Conservation (phyloP, 2,329 filamentous ascomycete species). For the Ceratocystiopsis minuta region DNA sequence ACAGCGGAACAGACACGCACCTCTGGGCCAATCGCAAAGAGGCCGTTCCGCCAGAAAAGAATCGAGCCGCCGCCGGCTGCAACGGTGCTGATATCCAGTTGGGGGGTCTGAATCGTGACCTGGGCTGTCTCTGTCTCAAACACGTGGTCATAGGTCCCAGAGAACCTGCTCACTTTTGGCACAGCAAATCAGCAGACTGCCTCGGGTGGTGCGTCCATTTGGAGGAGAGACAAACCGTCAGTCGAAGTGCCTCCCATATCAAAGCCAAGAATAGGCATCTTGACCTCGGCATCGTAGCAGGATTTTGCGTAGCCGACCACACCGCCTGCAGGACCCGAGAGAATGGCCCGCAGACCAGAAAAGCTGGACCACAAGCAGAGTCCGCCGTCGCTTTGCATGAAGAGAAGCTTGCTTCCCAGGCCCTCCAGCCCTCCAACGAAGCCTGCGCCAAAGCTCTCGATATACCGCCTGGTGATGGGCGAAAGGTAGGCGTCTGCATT, state of each 20-base stretch:
- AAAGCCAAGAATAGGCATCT: conserved; percentile 53
- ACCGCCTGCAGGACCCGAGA: conserved; percentile 53
- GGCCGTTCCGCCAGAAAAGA: conserved; percentile 59
- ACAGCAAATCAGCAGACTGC: too few relatives aligned
- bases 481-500: conserved; percentile 62
- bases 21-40: conserved; percentile 76
- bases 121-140: conserved; percentile 56
- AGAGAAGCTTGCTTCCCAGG: conserved; percentile 28
- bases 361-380: conserved; percentile 9
- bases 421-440: conserved; percentile 49
- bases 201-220: too few relatives aligned
- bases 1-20: too few relatives aligned
- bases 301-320: conserved; percentile 60
- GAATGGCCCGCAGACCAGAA: conserved; percentile 32
- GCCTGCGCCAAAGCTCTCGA: conserved; percentile 43
- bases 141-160: conserved; percentile 46
- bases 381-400: conserved; percentile 49
- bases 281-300: conserved; percentile 47
- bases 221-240: too few relatives aligned
- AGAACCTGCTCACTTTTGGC: conserved; percentile 1
- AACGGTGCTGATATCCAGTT: conserved; percentile 87
- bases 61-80: conserved; percentile 51
- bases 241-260: conserved; percentile 20
- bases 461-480: too few relatives aligned
- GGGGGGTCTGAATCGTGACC: conserved; percentile 76